Conservation (phyloP, 1,284 basidiomycete genomes). For the Ustilago curta region DNA sequence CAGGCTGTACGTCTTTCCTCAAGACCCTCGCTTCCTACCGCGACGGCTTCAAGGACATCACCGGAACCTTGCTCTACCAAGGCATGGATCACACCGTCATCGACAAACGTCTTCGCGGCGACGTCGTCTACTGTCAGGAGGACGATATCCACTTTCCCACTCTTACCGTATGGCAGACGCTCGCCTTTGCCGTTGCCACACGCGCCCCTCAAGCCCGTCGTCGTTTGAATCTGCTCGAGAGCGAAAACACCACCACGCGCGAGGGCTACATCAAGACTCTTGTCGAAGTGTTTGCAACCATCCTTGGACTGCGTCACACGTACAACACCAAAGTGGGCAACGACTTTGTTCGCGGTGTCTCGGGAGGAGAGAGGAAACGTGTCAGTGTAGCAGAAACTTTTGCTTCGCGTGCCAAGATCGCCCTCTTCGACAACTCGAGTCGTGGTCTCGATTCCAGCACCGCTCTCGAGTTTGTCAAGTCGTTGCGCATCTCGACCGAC, state of each 20-base stretch:
- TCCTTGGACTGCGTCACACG: conserved; percentile 61
- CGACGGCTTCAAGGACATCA: conserved; percentile 60
- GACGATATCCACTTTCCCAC: conserved; percentile 60
- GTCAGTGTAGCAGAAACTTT: conserved; percentile 70
- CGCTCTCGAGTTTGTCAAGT: conserved; percentile 60
- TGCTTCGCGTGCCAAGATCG: conserved; percentile 56
- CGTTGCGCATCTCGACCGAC: conserved; percentile 60
- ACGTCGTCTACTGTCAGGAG: conserved; percentile 57
- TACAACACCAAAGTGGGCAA: conserved; percentile 69
- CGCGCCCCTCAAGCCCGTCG: conserved; percentile 54
- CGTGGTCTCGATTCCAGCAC: conserved; percentile 63
- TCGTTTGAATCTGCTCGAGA: conserved; percentile 31
- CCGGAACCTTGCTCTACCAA: conserved; percentile 53
- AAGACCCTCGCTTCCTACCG: conserved; percentile 63
- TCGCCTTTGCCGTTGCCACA: conserved; percentile 59
- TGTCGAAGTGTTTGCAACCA: conserved; percentile 59
- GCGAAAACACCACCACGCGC: conserved; percentile 33
- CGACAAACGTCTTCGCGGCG: conserved; percentile 52
- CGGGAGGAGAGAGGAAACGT: conserved; percentile 71
- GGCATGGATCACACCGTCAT: conserved; percentile 58
- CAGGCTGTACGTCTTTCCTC: conserved; percentile 62
- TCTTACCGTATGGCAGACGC: conserved; percentile 56
- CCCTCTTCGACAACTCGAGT: conserved; percentile 61
- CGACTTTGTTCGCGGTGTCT: conserved; percentile 58
- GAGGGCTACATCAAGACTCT: conserved; percentile 43